Base-by-base conservation (phyloP, 352 stramenopile genomes). In the Thraustochytrium striatum region DNA sequence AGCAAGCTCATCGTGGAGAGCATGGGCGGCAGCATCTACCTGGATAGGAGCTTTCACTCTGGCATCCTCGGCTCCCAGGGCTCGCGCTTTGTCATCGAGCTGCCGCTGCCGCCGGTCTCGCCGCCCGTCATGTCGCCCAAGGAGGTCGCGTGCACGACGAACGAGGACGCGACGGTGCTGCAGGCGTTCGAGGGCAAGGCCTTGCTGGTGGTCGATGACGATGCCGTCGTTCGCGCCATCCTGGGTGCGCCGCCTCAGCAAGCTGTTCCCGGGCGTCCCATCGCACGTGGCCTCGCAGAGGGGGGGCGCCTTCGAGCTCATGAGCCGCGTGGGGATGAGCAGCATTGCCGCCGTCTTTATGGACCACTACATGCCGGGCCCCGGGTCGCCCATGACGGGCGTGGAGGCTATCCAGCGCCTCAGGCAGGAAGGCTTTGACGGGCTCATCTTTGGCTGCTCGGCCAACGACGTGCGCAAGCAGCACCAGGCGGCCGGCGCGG, bases 351-450 rank as follows among this genome's bases (percentile, higher is more conserved):
- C 83, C 11, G 47, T 87, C 38, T 85, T 87, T 62, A 65, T 83
- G 30, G 84, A 87, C 61, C 84, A 85, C 61, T 87, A 87, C 57
- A 86, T 87, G 83, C 83, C 84, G 0, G 82, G 72, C 47, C 72
- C 83, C 1, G 72, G 84, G 30, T 84, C 85, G 39, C 79, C 84
- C 36, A 62, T 87, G 5, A 69, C 85, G 11, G 84, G 84, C 61
- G 85, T 81, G 25, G 83, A 87, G 69, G 84, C 84, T 16, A 84
- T 86, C 16, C 21, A 36, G 3, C 68, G 69, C 38, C 30, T 87
- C 3, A 75, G 84, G 16, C 47, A 58, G 19, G 72, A 72, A 21
- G 84, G 84, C 7, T 81, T 83, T 43, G 47, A 33, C 0, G 62
- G 62, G 25, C 39, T 47, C 33, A 87, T 87, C 44, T 85, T 84